These are phyloP conservation scores for Plasmodium adleri DNA, from an alignment of 169 alveolate species.

Conservation along the genomic window DNA sequence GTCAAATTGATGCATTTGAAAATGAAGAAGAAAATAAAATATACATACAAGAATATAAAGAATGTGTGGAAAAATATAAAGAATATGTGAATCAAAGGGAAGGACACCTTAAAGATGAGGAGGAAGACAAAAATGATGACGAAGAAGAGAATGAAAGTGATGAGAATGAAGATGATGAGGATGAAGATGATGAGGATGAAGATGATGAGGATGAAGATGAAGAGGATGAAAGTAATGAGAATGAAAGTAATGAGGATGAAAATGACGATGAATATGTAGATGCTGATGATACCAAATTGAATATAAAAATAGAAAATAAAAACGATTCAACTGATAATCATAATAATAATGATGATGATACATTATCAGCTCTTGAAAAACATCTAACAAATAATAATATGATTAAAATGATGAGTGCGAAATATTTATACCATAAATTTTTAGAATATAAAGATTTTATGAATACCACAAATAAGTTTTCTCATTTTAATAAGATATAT, in stretches of 20 bases:
- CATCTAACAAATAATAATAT: background rate
- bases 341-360: background rate
- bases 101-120: background rate
- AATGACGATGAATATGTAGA: slow-evolving; percentile 27
- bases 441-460: slow-evolving; percentile 30
- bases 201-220: background rate
- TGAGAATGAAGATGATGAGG: background rate
- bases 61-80: too few species aligned
- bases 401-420: background rate
- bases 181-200: background rate
- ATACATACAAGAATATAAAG: too few species aligned
- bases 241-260: background rate
- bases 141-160: background rate
- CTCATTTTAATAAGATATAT: too few species aligned
- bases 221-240: background rate
- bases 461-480: too few species aligned
- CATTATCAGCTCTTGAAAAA: too few species aligned
- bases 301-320: background rate
- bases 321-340: background rate
- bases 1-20: too few species aligned
- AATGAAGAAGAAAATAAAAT: too few species aligned
- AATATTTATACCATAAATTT: slow-evolving; percentile 4
- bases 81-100: too few species aligned
- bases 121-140: background rate
- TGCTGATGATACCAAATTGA: background rate